These are phyloP conservation scores for Aspergillus alliaceus DNA, from an alignment of 2,329 filamentous ascomycete species.

Conservation along the genomic window DNA sequence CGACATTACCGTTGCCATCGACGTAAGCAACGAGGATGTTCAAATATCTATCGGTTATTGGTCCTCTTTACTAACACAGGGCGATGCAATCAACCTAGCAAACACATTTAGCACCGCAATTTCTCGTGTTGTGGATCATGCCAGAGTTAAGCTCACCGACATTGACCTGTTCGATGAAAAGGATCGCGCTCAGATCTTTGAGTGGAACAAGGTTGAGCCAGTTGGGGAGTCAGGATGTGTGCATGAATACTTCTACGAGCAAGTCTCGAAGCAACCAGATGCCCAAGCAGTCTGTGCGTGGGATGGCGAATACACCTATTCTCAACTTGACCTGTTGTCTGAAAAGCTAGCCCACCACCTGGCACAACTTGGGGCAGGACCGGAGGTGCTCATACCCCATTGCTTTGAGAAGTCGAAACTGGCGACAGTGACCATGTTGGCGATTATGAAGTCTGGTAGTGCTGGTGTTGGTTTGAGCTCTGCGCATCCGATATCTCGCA, in stretches of 20 bases:
- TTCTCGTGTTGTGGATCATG: background rate
- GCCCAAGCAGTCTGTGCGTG: background rate
- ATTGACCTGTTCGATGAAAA: background rate
- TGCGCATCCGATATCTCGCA: constrained; percentile 5
- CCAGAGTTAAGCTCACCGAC: background rate
- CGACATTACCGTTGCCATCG: background rate
- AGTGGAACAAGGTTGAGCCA: background rate
- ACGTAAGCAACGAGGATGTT: background rate
- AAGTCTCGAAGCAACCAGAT: background rate
- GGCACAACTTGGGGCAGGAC: constrained; percentile 17
- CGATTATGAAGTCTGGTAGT: constrained; percentile 1
- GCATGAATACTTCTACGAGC: background rate
- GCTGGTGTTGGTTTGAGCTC: constrained; percentile 8
- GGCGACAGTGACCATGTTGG: constrained; percentile 1
- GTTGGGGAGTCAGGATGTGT: background rate
- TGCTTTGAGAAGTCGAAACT: constrained; percentile 8
- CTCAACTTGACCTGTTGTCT: background rate
- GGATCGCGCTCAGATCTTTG: background rate
- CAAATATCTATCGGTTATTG: background rate
- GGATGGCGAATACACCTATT: constrained; percentile 3
- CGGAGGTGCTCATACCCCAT: constrained; percentile 9
- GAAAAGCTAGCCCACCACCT: background rate
- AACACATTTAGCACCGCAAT: background rate
- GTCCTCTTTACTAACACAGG: background rate
- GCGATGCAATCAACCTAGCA: background rate